A percentile compares a stretch with the other conserved stretches of the same genome.
These are phyloP conservation scores for Heimioporus retisporus DNA, from an alignment of 1,284 basidiomycete genomes.

Conservation along the genomic window DNA sequence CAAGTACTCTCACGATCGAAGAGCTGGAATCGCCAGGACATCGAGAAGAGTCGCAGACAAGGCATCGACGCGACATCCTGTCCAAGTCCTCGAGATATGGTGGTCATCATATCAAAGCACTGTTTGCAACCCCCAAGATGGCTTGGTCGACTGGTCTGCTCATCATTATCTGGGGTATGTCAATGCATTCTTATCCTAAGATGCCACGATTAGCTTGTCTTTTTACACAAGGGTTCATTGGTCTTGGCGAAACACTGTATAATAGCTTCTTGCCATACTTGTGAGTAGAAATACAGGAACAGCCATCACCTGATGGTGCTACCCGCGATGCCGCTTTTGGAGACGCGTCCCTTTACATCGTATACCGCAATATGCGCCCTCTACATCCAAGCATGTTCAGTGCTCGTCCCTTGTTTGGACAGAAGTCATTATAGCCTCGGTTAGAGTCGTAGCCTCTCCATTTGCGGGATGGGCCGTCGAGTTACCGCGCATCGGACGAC, in stretches of 20 bases:
- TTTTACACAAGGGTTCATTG: slow-evolving; percentile 57
- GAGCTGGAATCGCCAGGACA: slow-evolving; percentile 44
- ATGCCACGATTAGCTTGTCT: not conserved
- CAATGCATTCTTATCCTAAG: not conserved
- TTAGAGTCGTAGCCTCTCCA: slow-evolving; percentile 76
- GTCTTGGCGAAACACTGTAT: slow-evolving; percentile 71
- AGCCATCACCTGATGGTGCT: not conserved
- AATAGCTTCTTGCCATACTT: slow-evolving; percentile 66
- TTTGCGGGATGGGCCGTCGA: slow-evolving; percentile 74
- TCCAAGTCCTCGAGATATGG: slow-evolving; percentile 52
- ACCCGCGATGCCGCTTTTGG: slow-evolving; percentile 61
- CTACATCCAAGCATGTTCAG: slow-evolving; percentile 1
- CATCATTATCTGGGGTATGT: slow-evolving; percentile 63
- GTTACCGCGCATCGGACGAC: slow-evolving; percentile 67
- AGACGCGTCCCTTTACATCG: slow-evolving; percentile 59
- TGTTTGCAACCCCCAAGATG: slow-evolving; percentile 67
- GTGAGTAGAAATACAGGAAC: slow-evolving; percentile 43
- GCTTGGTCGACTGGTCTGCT: slow-evolving; percentile 68
- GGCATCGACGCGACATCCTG: slow-evolving; percentile 32
- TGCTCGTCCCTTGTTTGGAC: slow-evolving; percentile 12
- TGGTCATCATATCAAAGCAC: slow-evolving; percentile 56
- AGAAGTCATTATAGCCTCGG: slow-evolving; percentile 69
- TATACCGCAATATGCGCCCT: slow-evolving; percentile 60
- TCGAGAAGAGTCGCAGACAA: not conserved
- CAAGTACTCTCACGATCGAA: slow-evolving; percentile 51